Evolutionary conservation across 345 rosid genomes (phyloP), one percentile per base, ranked within the genome.

Genomic region (Carallia pectinifolia): DNA sequence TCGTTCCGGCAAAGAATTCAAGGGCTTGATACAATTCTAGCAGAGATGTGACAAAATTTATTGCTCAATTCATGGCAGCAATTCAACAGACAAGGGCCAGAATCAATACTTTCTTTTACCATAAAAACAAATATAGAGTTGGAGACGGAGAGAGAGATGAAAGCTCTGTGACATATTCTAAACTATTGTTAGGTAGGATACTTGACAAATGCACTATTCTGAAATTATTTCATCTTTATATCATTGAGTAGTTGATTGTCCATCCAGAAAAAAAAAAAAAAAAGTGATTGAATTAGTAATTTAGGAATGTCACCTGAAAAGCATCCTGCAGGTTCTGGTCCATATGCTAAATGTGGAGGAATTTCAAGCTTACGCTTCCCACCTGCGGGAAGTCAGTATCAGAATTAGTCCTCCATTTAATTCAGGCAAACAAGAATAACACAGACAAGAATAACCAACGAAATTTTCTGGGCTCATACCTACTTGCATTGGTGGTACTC

Each of bases 271-370:
- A 5, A 19, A 53, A 27, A 5, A 56, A 56, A 27, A 56, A 27
- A 56, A 38, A 12, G 23, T 47, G 23, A 33, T 6, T 13, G 4
- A 17, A 44, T 30, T 37, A 64, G 12, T 47, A 15, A 10, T 38
- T 44, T 30, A 50, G 27, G 64, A 56, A 56, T 56, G 10, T 56
- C 60, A 89, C 99, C 99, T 2, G 90, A 83, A 83, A 95, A 95
- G 77, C 97, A 92, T 61, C 99, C 99, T 2, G 99, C 99, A 53
- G 97, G 93, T 78, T 95, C 97, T 23, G 99, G 97, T 59, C 99
- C 99, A 62, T 90, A 92, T 44, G 97, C 99, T 80, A 90, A 79
- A 64, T 72, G 56, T 48, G 99, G 96, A 66, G 99, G 99, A 81
- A 95, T 90, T 78, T 76, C 81, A 78, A 92, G 99, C 79, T 82